Evolutionary conservation across 129 eudicot species (phyloP), one percentile per base, ranked within the genome.

Genomic region (Saposhnikovia divaricata): DNA sequence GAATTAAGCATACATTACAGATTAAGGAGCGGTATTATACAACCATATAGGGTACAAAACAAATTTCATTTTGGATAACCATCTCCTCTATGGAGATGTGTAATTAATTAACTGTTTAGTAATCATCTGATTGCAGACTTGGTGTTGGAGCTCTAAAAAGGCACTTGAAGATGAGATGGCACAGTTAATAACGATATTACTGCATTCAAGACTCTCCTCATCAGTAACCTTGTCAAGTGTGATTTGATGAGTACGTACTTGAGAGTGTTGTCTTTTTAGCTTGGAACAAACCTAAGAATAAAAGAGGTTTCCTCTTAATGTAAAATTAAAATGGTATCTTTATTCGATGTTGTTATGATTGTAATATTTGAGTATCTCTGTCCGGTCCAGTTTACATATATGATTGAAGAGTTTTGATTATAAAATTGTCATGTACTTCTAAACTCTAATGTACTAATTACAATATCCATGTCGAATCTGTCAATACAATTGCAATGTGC

Each of bases 141-240:
- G 85, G 98, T 91, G 80, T 77, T 93, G 92, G 98, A 93, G 85
- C 96, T 93, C 82, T 93, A 85, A 81, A 79, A 39, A 16, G 68
- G 69, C 63, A 48, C 73, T 40, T 39, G 69, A 61, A 47, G 31
- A 76, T 71, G 78, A 82, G 72, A 81, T 27, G 46, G 83, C 39
- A 31, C 38, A 68, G 76, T 73, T 74, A 6, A 57, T 23, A 84
- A 74, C 5, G 43, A 76, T 75, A 57, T 79, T 48, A 59, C 46
- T 75, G 80, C 78, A 76, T 80, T 78, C 77, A 78, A 82, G 82
- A 66, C 66, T 81, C 75, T 66, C 61, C 68, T 23, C 75, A 44
- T 47, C 61, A 82, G 65, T 84, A 77, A 50, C 77, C 75, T 59
- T 48, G 77, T 78, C 78, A 71, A 65, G 23, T 75, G 27, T 57